Percentiles rank a stretch among this genome's conserved stretches.
phyloP scores from a whole-genome alignment of 2,329 filamentous ascomycete species.

The Chaetothyriales sp. region DNA sequence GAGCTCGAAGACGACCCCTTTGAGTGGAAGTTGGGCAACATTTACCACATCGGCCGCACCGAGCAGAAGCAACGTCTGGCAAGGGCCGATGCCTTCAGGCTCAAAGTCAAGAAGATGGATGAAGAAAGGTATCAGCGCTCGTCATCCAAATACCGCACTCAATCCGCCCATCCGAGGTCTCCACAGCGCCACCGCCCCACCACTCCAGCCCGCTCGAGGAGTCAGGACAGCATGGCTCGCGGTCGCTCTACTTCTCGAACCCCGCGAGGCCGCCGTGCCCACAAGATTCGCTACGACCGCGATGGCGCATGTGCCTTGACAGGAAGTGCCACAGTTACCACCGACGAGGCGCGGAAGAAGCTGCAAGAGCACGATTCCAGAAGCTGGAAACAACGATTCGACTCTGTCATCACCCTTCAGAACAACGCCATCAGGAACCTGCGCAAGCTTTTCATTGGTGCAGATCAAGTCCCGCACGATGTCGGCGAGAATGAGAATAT shows the following conservation, averaged over 20 bases:
- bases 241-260: constrained; percentile 21
- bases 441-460: constrained; percentile 66
- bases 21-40: constrained; percentile 91
- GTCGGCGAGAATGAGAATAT: constrained; percentile 72
- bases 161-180: constrained; percentile 31
- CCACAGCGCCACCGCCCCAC: constrained; percentile 27
- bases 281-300: constrained; percentile 55
- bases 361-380: constrained; percentile 71
- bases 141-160: constrained; percentile 39
- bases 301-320: constrained; percentile 62
- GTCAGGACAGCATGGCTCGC: constrained; percentile 46
- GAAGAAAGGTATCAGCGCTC: constrained; percentile 47
- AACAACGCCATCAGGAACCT: constrained; percentile 65
- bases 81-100: constrained; percentile 73
- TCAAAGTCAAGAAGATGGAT: constrained; percentile 74
- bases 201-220: constrained; percentile 24
- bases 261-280: constrained; percentile 22
- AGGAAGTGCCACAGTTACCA: constrained; percentile 55
- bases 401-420: constrained; percentile 56
- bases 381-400: constrained; percentile 86
- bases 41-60: constrained; percentile 75
- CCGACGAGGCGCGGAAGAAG: constrained; percentile 61
- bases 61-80: constrained; percentile 85
- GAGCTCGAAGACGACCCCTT: constrained; percentile 94
- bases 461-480: constrained; percentile 68